phyloP scores from a whole-genome alignment of 108 stramenopile species.

The Parmales sp. region DNA sequence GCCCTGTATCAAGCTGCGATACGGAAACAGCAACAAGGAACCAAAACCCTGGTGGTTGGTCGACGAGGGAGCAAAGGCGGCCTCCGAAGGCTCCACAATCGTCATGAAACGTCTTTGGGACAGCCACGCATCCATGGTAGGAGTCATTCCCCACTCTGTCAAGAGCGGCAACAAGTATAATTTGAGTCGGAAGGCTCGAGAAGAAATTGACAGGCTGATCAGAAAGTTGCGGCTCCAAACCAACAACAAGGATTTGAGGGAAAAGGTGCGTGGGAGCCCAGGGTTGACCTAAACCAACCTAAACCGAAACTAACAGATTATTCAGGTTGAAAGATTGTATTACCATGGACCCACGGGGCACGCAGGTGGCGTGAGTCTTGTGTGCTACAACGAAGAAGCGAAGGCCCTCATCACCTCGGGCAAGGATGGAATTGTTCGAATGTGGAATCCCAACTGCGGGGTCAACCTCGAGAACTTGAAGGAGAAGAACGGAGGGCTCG shows the following conservation, averaged over 20 bases:
- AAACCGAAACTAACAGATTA: too few relatives aligned
- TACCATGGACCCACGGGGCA: not conserved
- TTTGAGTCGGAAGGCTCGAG: not conserved
- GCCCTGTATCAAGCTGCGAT: constrained; percentile 1
- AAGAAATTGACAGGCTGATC: constrained; percentile 7
- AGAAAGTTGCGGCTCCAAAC: not conserved
- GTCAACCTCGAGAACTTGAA: not conserved
- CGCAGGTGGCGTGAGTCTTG: not conserved
- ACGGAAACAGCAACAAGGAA: not conserved
- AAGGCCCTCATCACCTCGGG: not conserved
- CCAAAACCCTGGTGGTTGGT: constrained; percentile 1
- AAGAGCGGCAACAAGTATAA: not conserved
- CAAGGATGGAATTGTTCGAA: not conserved
- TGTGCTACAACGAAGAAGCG: not conserved
- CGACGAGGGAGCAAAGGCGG: not conserved
- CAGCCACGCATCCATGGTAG: not conserved
- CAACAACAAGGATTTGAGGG: not conserved
- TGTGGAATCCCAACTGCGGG: not conserved
- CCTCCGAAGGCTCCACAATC: not conserved
- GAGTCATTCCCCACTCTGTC: constrained; percentile 1
- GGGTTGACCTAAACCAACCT: too few relatives aligned
- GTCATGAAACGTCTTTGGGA: constrained; percentile 1
- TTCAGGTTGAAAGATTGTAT: not conserved
- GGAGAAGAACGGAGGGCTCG: not conserved
- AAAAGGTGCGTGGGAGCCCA: too few relatives aligned